Base-by-base conservation (phyloP, 2,329 filamentous ascomycete species). In the Colletotrichum tropicicola region DNA sequence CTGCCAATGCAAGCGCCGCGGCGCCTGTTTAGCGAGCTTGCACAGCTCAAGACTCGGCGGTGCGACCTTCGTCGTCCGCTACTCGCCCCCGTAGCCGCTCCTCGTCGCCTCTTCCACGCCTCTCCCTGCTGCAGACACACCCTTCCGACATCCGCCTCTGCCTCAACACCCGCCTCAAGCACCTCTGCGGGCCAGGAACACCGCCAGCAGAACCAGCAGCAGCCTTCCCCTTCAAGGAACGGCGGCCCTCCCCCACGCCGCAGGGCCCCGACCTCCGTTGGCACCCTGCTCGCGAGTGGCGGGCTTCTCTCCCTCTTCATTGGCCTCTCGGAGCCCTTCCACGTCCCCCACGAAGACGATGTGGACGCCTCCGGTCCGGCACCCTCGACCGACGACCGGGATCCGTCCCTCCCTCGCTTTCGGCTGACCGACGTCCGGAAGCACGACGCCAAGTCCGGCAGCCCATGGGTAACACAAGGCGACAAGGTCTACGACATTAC, bases 401-500 rank as follows among this genome's bases (percentile, higher is more conserved):
- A 82, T 67, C 77, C 81, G 3, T 74, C 73, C 9, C 73, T 85
- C 2, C 84, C 84, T 13, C 80, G 81, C 4, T 87, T 80, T 69
- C 80, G 82, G 28, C 77, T 88, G 13, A 73, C 79, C 12, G 84
- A 87, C 59, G 74, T 88, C 48, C 83, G 81, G 49, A 76, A 83
- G 53, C 86, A 88, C 68, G 82, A 85, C n/a, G 77, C 78, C 17
- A 78, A 80, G 19, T 86, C 87, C 0, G 72, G 81, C 1, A 75
- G 79, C 9, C 88, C 88, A 3, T 92, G 89, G 89, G 85, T 92
- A 4, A 87, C 85, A n/a, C 82, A 83, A 56, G 86, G 82, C 23
- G 86, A 87, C 72, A 86, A 87, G 60, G 88, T 92, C 19, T 92
- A 91, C 79, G 86, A 92, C 70, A 91, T 92, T 55, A 91, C 89